Percentiles rank a stretch among this genome's conserved stretches.
These are phyloP conservation scores for Tetrastigma voinierianum DNA, from an alignment of 164 flowering plant species.

Conservation along the genomic window DNA sequence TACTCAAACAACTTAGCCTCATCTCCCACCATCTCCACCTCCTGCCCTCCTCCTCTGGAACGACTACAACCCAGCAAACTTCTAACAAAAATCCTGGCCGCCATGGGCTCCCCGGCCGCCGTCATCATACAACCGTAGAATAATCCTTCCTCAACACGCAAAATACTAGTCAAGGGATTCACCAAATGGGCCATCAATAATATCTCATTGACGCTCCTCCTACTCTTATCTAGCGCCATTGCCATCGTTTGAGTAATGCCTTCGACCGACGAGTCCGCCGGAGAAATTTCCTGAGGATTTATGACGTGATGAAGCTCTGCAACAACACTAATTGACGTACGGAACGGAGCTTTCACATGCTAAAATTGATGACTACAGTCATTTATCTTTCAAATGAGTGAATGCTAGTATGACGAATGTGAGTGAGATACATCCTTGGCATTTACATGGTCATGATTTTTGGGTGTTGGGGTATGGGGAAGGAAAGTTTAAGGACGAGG, in stretches of 20 bases:
- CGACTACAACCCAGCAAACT: constrained; percentile 54
- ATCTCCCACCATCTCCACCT: constrained; percentile 54
- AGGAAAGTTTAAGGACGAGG: constrained; percentile 49
- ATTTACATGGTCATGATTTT: constrained; percentile 88
- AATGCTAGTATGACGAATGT: constrained; percentile 47
- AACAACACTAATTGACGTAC: constrained; percentile 36
- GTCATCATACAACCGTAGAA: constrained; percentile 27
- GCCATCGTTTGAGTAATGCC: constrained; percentile 34
- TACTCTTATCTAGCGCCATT: constrained; percentile 75
- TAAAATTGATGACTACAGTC: constrained; percentile 38
- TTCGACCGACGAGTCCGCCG: constrained; percentile 47
- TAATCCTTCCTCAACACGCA: constrained; percentile 90
- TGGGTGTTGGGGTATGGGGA: constrained; percentile 94
- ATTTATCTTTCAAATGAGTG: constrained; percentile 85
- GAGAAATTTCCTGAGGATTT: constrained; percentile 36
- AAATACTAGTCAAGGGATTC: constrained; percentile 55
- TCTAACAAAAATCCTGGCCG: constrained; percentile 37
- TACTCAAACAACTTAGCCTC: constrained; percentile 51
- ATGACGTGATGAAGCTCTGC: constrained; percentile 63
- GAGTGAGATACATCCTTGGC: constrained; percentile 96
- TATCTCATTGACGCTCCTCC: constrained; percentile 58
- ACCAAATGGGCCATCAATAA: constrained; percentile 93
- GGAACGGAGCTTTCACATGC: constrained; percentile 55
- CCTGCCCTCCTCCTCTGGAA: constrained; percentile 73
- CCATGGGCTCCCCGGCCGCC: constrained; percentile 64